Evolutionary conservation across 1,284 basidiomycete species (phyloP).

Genomic region (Cystobasidiaceae sp.): DNA sequence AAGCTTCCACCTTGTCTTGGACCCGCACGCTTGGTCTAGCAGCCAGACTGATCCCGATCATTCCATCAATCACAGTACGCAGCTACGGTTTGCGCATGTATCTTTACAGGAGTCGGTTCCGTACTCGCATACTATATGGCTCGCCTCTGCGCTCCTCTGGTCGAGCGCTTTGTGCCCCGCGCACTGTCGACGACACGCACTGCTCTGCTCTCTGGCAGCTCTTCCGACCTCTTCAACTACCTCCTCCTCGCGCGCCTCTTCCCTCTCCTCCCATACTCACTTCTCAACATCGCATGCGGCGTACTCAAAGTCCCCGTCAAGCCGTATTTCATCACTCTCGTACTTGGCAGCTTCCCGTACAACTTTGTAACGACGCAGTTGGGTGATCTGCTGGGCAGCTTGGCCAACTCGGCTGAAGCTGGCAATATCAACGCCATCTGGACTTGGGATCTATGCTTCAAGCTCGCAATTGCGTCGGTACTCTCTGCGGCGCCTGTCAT

Average conservation of each 20-base stretch:
- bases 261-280: constrained; percentile 42
- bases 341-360: constrained; percentile 44
- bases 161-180: constrained; percentile 42
- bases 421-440: constrained; percentile 41
- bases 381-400: constrained; percentile 40
- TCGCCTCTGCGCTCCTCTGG: constrained; percentile 22
- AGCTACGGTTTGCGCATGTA: constrained; percentile 29
- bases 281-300: constrained; percentile 43
- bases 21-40: not conserved
- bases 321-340: constrained; percentile 43
- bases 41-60: no score
- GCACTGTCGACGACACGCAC: constrained; percentile 39
- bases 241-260: constrained; percentile 42
- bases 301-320: constrained; percentile 41
- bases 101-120: constrained; percentile 33
- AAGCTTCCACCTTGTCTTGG: not conserved
- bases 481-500: constrained; percentile 39
- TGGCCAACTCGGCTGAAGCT: constrained; percentile 29
- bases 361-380: constrained; percentile 42
- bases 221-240: constrained; percentile 40
- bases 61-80: constrained; percentile 4
- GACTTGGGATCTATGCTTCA: constrained; percentile 38
- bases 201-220: constrained; percentile 33
- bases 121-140: constrained; percentile 31
- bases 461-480: constrained; percentile 40